Evolutionary conservation across 192 early-diverging fungal species (phyloP).

Genomic region (Paraglomus occultum): DNA sequence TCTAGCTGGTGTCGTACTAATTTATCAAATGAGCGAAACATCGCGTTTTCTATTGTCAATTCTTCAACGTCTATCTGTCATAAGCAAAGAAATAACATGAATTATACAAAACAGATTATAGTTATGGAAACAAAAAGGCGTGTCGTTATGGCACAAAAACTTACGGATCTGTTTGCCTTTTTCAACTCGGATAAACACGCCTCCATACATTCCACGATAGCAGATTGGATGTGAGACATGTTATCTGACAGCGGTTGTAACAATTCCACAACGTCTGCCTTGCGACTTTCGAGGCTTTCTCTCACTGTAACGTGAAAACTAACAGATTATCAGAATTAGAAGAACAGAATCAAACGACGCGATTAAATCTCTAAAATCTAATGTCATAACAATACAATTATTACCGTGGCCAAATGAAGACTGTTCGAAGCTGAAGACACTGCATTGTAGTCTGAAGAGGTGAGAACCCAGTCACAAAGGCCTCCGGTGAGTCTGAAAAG

Average conservation of each 20-base stretch:
- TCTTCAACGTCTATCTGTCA: conserved; percentile 73
- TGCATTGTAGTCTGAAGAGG: conserved; percentile 87
- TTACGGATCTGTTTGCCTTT: conserved; percentile 55
- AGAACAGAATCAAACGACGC: not conserved
- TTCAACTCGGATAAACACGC: conserved; percentile 74
- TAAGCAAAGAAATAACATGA: conserved; percentile 23
- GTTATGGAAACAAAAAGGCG: not conserved
- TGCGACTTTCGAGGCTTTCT: conserved; percentile 49
- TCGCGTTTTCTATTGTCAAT: conserved; percentile 81
- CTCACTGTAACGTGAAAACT: conserved; percentile 69
- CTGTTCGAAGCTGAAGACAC: conserved; percentile 73
- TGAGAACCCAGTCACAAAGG: conserved; percentile 77
- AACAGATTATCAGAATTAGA: conserved; percentile 21
- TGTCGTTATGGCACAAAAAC: not conserved
- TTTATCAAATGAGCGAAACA: conserved; percentile 83
- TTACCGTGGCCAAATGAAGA: conserved; percentile 89
- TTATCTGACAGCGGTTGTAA: conserved; percentile 71
- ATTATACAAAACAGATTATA: not conserved
- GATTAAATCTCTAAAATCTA: conserved; percentile 21
- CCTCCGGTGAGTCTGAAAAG: conserved; percentile 83
- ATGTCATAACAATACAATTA: not conserved
- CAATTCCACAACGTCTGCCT: conserved; percentile 70
- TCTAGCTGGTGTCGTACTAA: conserved; percentile 74
- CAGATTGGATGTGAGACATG: conserved; percentile 82
- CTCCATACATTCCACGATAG: conserved; percentile 83